Conservation (phyloP, 768 basidiomycete genomes). For the Leccinum rimulosum region DNA sequence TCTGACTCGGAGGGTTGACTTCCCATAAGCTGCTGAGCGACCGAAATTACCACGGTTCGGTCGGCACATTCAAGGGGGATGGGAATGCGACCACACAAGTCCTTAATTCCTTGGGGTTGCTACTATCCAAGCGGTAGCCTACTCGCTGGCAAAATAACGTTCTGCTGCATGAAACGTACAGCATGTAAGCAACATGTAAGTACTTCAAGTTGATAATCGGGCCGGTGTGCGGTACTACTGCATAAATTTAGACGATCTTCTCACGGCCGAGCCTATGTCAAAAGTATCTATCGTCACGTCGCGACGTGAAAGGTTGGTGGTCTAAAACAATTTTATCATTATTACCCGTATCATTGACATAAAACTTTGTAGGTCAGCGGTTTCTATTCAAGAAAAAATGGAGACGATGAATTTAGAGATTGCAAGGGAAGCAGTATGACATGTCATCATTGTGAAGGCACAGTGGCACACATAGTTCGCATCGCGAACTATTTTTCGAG, state of each 20-base stretch:
- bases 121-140: background rate
- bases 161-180: background rate
- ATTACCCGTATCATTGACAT: too few species aligned
- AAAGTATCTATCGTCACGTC: background rate
- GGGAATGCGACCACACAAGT: background rate
- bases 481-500: background rate
- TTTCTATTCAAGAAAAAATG: background rate
- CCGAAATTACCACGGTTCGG: background rate
- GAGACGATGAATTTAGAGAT: constrained; percentile 3
- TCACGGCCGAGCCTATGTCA: background rate
- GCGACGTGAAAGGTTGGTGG: background rate
- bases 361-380: background rate
- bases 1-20: background rate
- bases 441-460: background rate
- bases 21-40: background rate
- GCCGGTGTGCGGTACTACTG: too few species aligned
- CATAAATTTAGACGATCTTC: background rate
- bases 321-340: background rate
- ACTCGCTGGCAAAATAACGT: background rate
- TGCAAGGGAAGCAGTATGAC: constrained; percentile 4
- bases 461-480: background rate
- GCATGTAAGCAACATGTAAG: too few species aligned
- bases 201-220: too few species aligned
- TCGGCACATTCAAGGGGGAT: background rate
- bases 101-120: background rate